Evolutionary conservation across 2,329 filamentous ascomycete species (phyloP).

Genomic region (Sporothrix dimorphospora): DNA sequence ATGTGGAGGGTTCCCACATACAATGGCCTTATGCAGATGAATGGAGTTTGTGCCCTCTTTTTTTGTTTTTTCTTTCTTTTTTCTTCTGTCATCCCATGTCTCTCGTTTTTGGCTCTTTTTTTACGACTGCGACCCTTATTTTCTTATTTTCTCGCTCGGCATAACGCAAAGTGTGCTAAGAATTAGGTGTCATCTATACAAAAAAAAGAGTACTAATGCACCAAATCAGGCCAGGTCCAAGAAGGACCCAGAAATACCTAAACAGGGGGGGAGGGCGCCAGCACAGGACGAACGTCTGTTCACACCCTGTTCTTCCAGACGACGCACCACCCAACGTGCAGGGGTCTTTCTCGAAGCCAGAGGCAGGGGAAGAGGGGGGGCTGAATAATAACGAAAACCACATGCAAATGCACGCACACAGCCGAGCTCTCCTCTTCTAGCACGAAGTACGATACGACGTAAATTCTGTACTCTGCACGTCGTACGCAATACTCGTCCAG

Average conservation of each 20-base stretch:
- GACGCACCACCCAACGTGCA: background rate
- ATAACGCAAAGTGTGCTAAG: background rate
- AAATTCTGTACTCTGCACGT: too few relatives aligned
- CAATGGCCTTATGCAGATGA: background rate
- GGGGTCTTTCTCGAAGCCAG: background rate
- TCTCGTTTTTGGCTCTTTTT: background rate
- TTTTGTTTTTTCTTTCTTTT: background rate
- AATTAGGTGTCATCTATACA: background rate
- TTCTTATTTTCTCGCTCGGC: background rate
- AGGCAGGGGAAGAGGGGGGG: background rate
- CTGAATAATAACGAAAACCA: background rate
- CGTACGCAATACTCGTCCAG: too few relatives aligned
- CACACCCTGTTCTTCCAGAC: too few relatives aligned
- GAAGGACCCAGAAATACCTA: background rate
- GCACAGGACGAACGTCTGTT: background rate
- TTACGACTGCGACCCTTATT: constrained; percentile 10
- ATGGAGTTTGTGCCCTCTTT: background rate
- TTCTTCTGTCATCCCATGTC: background rate
- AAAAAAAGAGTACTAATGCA: background rate
- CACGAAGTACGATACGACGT: background rate
- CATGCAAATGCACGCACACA: background rate
- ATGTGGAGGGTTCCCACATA: background rate
- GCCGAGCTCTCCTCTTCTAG: background rate
- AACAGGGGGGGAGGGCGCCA: background rate
- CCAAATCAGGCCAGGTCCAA: background rate